Percentiles rank a stretch among this genome's conserved stretches.
These are phyloP conservation scores for Uronychia binucleata DNA, from an alignment of 73 alveolate species.

Conservation along the genomic window DNA sequence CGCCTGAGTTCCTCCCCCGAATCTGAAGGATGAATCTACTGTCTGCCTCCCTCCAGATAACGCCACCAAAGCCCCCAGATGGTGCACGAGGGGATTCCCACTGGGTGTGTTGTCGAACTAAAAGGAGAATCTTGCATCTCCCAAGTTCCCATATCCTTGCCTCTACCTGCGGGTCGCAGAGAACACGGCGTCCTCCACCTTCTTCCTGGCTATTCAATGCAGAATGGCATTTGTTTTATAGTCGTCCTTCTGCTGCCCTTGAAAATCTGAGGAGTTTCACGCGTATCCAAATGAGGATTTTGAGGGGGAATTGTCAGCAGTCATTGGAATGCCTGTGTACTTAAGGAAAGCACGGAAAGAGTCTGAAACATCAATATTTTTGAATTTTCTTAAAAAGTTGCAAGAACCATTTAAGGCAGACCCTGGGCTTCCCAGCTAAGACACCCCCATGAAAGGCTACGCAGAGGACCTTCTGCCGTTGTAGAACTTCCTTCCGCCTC, in stretches of 20 bases:
- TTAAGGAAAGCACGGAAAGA: background rate
- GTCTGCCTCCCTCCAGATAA: background rate
- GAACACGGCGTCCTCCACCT: background rate
- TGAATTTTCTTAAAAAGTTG: background rate
- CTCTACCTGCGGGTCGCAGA: background rate
- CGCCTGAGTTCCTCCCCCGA: background rate
- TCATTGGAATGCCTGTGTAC: background rate
- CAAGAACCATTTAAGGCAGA: too few relatives aligned
- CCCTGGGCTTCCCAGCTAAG: too few relatives aligned
- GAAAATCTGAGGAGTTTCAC: background rate
- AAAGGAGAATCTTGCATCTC: background rate
- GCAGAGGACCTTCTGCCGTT: too few relatives aligned
- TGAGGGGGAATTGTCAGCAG: background rate
- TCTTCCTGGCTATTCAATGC: background rate
- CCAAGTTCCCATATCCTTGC: background rate
- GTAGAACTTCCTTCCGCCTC: too few relatives aligned
- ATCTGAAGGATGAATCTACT: background rate
- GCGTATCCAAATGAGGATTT: background rate
- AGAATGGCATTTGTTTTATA: background rate
- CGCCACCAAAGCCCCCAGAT: background rate
- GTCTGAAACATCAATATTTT: background rate
- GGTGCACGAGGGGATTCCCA: background rate
- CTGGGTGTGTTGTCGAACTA: background rate
- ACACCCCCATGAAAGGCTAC: too few relatives aligned
- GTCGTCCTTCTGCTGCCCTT: background rate